Evolutionary conservation across 176 grass and related monocot genomes (phyloP), one percentile per base, ranked within the genome.

Genomic region (Oryza australiensis): DNA sequence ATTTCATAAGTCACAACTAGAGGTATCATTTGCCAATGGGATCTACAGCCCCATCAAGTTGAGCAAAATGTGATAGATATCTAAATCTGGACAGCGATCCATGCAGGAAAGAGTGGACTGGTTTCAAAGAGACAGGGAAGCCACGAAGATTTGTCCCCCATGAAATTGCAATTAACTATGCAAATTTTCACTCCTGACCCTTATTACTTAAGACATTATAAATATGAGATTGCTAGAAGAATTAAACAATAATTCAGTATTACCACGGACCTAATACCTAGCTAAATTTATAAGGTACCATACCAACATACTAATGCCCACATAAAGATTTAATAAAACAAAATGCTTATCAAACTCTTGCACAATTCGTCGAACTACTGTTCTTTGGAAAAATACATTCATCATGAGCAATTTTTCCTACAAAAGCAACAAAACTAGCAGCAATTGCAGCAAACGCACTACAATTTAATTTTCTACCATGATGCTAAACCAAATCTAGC

Each of bases 401-500:
- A 16, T 26, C 40, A 51, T 18, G 48, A 48, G n/a, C 71, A 9
- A 42, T 26, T 57, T 78, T 35, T 53, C 34, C 9, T 5, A 41
- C 18, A 16, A 26, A 71, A 71, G n/a, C n/a, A 15, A 43, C 68
- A 62, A 43, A 78, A 3, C 1, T 65, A 46, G 49, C 11, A 20
- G 5, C 13, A 29, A 11, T 34, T 34, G 5, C 49, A 70, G 37
- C 3, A 32, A 67, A n/a, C 51, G 12, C 49, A 16, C 67, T 55
- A 43, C 1, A 55, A 38, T 5, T 45, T 14, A 57, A 27, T 0
- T 77, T 72, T 51, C 14, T 34, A 27, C 0, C 5, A 78, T 22
- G 55, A 20, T 14, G 24, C 0, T 10, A 69, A n/a, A 63, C 18
- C 32, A 81, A 76, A 85, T 85, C 82, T 80, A 46, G 43, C 68